phyloP scores from a whole-genome alignment of 257 asterid species.

The Hygrophila difformis region DNA sequence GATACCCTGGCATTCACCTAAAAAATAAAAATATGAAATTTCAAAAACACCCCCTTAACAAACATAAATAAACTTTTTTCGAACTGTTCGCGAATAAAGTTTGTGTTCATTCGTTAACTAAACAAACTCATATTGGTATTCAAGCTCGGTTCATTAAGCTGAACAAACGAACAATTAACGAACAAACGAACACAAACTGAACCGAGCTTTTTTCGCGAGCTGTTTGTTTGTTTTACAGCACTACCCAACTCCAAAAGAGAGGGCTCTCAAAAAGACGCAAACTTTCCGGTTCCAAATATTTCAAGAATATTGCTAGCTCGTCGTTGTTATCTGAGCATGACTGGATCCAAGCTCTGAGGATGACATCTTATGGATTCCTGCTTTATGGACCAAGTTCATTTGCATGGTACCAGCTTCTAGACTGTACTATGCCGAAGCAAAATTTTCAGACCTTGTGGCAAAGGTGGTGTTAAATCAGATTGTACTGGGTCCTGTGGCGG shows the following conservation, averaged over 20 bases:
- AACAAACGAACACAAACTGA: too few relatives aligned
- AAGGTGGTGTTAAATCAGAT: conserved; percentile 85
- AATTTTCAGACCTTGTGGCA: conserved; percentile 36
- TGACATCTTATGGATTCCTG: conserved; percentile 82
- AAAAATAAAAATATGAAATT: too few relatives aligned
- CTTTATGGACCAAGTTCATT: conserved; percentile 90
- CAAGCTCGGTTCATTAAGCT: too few relatives aligned
- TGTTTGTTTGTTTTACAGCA: too few relatives aligned
- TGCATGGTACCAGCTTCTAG: conserved; percentile 84
- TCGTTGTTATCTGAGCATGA: conserved; percentile 62
- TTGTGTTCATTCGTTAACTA: too few relatives aligned
- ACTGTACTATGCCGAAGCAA: conserved; percentile 66
- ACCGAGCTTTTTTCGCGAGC: too few relatives aligned
- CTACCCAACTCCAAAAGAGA: conserved; percentile 58
- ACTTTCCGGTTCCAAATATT: conserved; percentile 19
- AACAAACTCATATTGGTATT: too few relatives aligned
- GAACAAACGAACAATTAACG: too few relatives aligned
- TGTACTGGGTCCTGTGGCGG: conserved; percentile 84
- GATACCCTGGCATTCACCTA: too few relatives aligned
- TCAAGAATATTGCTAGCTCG: conserved; percentile 38
- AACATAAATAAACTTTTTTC: too few relatives aligned
- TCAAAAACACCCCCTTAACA: too few relatives aligned
- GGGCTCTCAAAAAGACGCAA: conserved; percentile 33
- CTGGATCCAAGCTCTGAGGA: conserved; percentile 72
- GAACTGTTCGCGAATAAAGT: too few relatives aligned